phyloP scores from a whole-genome alignment of 371 early-diverging fungal genomes.

The Gilbertella persicaria region DNA sequence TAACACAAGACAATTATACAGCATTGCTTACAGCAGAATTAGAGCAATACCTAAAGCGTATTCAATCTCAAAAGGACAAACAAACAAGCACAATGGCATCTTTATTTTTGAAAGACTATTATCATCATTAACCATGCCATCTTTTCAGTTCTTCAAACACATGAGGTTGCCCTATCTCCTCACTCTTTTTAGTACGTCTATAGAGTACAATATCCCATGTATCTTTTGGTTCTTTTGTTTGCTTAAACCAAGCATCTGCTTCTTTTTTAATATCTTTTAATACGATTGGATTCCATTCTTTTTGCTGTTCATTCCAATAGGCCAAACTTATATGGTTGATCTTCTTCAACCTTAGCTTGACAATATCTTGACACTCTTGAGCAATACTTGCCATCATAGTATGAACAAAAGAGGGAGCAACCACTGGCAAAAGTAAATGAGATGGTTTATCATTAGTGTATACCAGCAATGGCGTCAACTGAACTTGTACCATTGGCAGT shows the following conservation, averaged over 20 bases:
- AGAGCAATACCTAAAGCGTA: neutral
- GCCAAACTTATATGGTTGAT: conserved; percentile 45
- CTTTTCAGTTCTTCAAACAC: conserved; percentile 23
- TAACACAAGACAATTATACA: conserved; percentile 21
- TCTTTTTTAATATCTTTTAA: conserved; percentile 21
- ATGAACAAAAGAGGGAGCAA: conserved; percentile 13
- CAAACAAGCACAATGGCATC: conserved; percentile 21
- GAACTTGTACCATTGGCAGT: neutral
- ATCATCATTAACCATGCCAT: conserved; percentile 17
- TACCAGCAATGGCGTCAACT: conserved; percentile 5
- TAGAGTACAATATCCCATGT: conserved; percentile 45
- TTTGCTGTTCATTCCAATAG: conserved; percentile 39
- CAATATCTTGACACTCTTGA: neutral
- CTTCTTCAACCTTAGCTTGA: conserved; percentile 26
- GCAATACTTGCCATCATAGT: conserved; percentile 12
- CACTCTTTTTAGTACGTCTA: conserved; percentile 22
- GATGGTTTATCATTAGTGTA: conserved; percentile 6
- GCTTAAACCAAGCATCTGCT: conserved; percentile 9
- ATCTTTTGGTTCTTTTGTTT: neutral
- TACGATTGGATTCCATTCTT: conserved; percentile 3
- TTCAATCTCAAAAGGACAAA: neutral
- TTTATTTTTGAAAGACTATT: conserved; percentile 38
- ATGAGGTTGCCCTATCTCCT: conserved; percentile 24
- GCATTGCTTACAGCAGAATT: conserved; percentile 25
- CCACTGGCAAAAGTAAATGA: conserved; percentile 34